Evolutionary conservation across 202 grass and related monocot species (phyloP), one percentile per base, ranked within the genome.

Genomic region (Eragrostis tef): DNA sequence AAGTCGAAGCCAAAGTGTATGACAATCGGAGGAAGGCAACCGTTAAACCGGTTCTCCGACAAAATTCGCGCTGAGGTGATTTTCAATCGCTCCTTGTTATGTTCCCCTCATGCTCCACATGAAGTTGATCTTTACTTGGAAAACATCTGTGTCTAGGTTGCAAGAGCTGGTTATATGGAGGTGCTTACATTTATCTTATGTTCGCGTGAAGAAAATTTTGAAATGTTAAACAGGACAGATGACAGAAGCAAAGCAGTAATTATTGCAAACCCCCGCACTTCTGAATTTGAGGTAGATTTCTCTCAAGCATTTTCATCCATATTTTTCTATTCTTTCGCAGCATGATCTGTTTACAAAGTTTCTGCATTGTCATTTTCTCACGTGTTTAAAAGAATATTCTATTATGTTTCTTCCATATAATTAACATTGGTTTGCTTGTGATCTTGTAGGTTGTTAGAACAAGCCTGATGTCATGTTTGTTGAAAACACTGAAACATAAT

Each of bases 401-500:
- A 20, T 29, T 4, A 20, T 21, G 17, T 39, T n/a, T 54, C 19
- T 83, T 57, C 16, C 57, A 11, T 72, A 45, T 82, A 61, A 70
- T 68, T 46, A 56, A 24, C 36, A 20, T 58, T 77, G n/a, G 57
- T 77, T 65, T 79, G 25, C 46, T 86, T 89, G 54, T 78, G 57
- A 71, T 68, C 42, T 77, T 86, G 61, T 87, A 96, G 96, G 85
- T 96, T 89, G 93, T 95, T 67, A 84, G 96, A 84, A 93, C 87
- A 77, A 99, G 89, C 74, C 75, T 99, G 41, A 93, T 96, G 90
- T 89, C 96, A 34, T 89, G 89, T 77, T 95, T 95, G 81, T 76
- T 99, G 74, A 99, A 99, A 87, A 93, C 93, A 26, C 50, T 99
- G 89, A 99, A 99, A 86, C 88, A 99, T 83, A 99, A 99, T 81